These are phyloP conservation scores for Aspergillus fructus DNA, from an alignment of 2,329 filamentous ascomycete genomes.

Conservation along the genomic window DNA sequence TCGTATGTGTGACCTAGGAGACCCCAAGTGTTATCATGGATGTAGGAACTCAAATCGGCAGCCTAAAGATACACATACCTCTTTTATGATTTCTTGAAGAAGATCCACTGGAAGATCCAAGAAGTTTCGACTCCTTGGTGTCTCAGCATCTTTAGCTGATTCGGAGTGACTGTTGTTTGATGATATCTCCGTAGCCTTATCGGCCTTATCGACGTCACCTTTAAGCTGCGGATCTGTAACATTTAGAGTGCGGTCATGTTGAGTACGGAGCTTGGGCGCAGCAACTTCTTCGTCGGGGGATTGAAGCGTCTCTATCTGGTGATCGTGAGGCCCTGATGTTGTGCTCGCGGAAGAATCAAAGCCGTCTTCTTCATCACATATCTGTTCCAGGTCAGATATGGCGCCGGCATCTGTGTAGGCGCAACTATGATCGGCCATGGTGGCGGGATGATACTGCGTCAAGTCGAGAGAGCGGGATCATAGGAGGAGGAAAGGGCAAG, in stretches of 20 bases:
- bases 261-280: background rate
- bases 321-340: conserved; percentile 19
- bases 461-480: background rate
- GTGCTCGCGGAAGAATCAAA: conserved; percentile 29
- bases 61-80: conserved; percentile 50
- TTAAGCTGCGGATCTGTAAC: background rate
- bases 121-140: conserved; percentile 58
- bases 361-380: conserved; percentile 33
- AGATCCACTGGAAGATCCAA: conserved; percentile 77
- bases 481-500: background rate
- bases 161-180: background rate
- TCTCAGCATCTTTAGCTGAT: background rate
- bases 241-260: background rate
- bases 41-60: background rate
- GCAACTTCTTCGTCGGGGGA: conserved; percentile 9
- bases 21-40: background rate
- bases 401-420: conserved; percentile 24
- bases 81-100: conserved; percentile 73
- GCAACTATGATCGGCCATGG: conserved; percentile 27
- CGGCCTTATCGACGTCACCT: background rate
- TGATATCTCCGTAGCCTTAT: background rate
- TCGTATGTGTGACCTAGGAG: conserved; percentile 71
- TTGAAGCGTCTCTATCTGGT: conserved; percentile 10
- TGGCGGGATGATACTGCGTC: conserved; percentile 8
- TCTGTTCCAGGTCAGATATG: conserved; percentile 22